These are phyloP conservation scores for Xylaria sp. DNA, from an alignment of 2,329 filamentous ascomycete genomes.

Conservation along the genomic window DNA sequence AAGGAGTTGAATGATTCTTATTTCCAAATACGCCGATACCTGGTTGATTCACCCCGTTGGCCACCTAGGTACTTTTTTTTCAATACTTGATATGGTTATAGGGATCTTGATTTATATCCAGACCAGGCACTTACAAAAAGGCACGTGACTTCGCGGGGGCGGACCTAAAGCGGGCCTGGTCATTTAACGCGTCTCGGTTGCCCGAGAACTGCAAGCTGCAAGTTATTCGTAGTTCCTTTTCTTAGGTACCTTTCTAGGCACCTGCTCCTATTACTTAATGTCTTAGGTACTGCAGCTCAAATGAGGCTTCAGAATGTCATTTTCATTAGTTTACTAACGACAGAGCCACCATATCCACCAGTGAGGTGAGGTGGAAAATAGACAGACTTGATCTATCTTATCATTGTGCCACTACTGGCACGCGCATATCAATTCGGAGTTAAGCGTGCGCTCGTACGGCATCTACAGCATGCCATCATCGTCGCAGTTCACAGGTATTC, in stretches of 20 bases:
- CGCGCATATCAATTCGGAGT: not conserved
- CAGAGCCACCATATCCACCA: not conserved
- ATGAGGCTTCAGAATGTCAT: slow-evolving; percentile 21
- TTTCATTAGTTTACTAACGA: not conserved
- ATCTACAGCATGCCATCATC: slow-evolving; percentile 39
- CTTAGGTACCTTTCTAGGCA: not conserved
- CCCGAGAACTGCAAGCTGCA: not conserved
- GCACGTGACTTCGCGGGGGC: slow-evolving; percentile 42
- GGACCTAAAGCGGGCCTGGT: not conserved
- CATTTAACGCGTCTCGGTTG: slow-evolving; percentile 31
- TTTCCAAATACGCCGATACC: not conserved
- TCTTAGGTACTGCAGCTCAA: not conserved
- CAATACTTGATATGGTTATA: not conserved
- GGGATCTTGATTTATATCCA: too few species aligned
- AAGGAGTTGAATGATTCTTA: not conserved
- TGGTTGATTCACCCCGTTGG: not conserved
- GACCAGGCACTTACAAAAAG: not conserved
- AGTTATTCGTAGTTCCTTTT: not conserved
- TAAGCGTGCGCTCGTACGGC: not conserved
- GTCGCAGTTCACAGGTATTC: slow-evolving; percentile 45
- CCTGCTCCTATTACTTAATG: not conserved
- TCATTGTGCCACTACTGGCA: not conserved
- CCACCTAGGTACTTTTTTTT: not conserved
- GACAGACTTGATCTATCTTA: not conserved
- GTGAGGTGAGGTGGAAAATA: not conserved